A percentile compares a stretch with the other conserved stretches of the same genome.
These are phyloP conservation scores for Clonostachys chloroleuca DNA, from an alignment of 2,329 filamentous ascomycete genomes.

Conservation along the genomic window DNA sequence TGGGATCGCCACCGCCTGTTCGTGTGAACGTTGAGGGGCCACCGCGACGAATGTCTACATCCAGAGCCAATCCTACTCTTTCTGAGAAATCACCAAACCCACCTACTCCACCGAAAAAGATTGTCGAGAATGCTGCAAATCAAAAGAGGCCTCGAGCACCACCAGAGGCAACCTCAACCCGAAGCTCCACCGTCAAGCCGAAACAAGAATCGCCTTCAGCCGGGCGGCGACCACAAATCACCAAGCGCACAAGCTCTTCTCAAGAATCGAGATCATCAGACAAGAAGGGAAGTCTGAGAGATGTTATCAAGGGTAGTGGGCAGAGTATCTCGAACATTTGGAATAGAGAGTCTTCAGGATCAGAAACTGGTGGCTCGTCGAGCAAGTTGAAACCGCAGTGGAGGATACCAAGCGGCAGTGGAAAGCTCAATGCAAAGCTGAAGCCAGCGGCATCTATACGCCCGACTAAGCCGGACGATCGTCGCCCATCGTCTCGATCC, in stretches of 20 bases:
- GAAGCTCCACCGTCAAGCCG: conserved; percentile 13
- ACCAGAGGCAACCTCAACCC: conserved; percentile 12
- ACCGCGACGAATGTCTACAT: too few relatives aligned
- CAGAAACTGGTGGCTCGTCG: neutral
- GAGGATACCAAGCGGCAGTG: conserved; percentile 6
- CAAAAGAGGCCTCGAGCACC: conserved; percentile 40
- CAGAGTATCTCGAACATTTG: conserved; percentile 43
- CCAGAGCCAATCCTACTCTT: too few relatives aligned
- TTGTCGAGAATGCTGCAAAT: conserved; percentile 23
- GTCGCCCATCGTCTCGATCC: conserved; percentile 1
- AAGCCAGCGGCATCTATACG: neutral
- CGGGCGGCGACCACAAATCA: conserved; percentile 10
- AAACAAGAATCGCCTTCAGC: conserved; percentile 17
- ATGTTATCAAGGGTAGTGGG: conserved; percentile 45
- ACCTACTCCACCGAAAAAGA: too few relatives aligned
- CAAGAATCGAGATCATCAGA: conserved; percentile 20
- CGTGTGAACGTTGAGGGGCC: too few relatives aligned
- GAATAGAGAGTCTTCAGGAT: conserved; percentile 11
- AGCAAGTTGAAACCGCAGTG: conserved; percentile 11
- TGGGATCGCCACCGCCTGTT: too few relatives aligned
- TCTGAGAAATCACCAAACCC: too few relatives aligned
- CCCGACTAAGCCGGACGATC: neutral
- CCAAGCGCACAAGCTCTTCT: conserved; percentile 5
- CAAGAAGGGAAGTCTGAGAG: conserved; percentile 41
- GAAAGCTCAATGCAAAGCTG: conserved; percentile 5